phyloP scores from a whole-genome alignment of 2,329 filamentous ascomycete species.

The Exophiala sp. region DNA sequence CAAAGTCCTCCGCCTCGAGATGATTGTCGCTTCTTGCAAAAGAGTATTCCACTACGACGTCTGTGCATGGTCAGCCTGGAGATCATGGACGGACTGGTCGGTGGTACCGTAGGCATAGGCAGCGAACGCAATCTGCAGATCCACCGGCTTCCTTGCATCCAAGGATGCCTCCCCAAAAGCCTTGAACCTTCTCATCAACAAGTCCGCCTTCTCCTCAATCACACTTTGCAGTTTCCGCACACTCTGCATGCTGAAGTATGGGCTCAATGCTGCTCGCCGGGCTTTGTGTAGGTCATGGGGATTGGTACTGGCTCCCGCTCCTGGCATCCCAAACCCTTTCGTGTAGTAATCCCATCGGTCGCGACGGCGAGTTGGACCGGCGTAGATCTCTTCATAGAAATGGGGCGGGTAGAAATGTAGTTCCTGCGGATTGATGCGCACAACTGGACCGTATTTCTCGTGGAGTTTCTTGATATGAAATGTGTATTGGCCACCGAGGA shows the following conservation, averaged over 20 bases:
- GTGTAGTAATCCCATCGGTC: constrained; percentile 20
- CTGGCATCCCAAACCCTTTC: constrained; percentile 6
- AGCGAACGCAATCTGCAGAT: constrained; percentile 31
- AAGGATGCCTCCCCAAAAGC: background rate
- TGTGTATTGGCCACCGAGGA: constrained; percentile 32
- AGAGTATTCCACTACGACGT: constrained; percentile 23
- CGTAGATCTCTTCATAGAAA: constrained; percentile 32
- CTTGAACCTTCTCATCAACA: constrained; percentile 22
- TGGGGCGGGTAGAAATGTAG: constrained; percentile 28
- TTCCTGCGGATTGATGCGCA: constrained; percentile 29
- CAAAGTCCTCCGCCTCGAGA: constrained; percentile 15
- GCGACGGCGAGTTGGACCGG: constrained; percentile 7
- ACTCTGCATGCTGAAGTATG: constrained; percentile 27
- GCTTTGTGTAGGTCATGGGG: constrained; percentile 27
- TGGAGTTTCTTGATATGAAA: constrained; percentile 36
- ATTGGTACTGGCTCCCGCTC: constrained; percentile 27
- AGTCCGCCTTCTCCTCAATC: constrained; percentile 26
- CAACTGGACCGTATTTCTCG: constrained; percentile 33
- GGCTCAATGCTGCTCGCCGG: constrained; percentile 22
- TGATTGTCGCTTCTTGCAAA: constrained; percentile 22
- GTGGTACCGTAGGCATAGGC: constrained; percentile 30
- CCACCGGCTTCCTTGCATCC: constrained; percentile 1
- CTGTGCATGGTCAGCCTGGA: background rate
- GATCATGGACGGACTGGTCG: background rate
- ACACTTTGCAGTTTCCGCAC: constrained; percentile 10